These are phyloP conservation scores for Craterostigma plantagineum DNA, from an alignment of 257 asterid species.

Conservation along the genomic window DNA sequence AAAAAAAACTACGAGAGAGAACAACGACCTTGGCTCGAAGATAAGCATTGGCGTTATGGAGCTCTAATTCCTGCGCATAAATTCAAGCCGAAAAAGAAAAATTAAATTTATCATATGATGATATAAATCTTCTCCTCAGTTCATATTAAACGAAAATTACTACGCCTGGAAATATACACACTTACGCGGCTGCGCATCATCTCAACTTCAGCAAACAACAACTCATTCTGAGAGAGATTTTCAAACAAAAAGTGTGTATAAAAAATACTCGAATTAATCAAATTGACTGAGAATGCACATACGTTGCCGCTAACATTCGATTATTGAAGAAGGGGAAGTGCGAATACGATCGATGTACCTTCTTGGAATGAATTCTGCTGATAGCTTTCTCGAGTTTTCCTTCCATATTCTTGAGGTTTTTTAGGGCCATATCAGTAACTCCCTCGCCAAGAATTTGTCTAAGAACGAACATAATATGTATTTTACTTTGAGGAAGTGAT, in stretches of 20 bases:
- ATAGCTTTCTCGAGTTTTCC: slow-evolving; percentile 58
- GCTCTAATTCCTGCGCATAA: slow-evolving; percentile 60
- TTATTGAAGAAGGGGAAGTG: no score
- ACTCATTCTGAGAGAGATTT: slow-evolving; percentile 43
- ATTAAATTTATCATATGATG: neutral
- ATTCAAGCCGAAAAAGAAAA: neutral
- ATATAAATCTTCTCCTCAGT: no score
- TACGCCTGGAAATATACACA: neutral
- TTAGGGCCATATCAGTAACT: slow-evolving; percentile 20
- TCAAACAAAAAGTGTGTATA: no score
- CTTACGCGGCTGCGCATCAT: slow-evolving; percentile 78
- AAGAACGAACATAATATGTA: neutral
- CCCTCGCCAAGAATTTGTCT: slow-evolving; percentile 72
- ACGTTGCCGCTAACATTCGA: no score
- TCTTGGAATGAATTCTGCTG: slow-evolving; percentile 52
- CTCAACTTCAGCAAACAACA: slow-evolving; percentile 76
- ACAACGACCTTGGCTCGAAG: slow-evolving; percentile 78
- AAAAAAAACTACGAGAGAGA: neutral
- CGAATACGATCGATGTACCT: slow-evolving; percentile 23
- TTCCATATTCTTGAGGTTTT: slow-evolving; percentile 45
- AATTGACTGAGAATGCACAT: no score
- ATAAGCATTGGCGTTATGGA: slow-evolving; percentile 75
- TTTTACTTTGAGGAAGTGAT: neutral
- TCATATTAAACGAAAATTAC: neutral
- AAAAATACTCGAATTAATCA: no score